phyloP scores from a whole-genome alignment of 75 land plant genomes.

The Adiantum capillusveneris region DNA sequence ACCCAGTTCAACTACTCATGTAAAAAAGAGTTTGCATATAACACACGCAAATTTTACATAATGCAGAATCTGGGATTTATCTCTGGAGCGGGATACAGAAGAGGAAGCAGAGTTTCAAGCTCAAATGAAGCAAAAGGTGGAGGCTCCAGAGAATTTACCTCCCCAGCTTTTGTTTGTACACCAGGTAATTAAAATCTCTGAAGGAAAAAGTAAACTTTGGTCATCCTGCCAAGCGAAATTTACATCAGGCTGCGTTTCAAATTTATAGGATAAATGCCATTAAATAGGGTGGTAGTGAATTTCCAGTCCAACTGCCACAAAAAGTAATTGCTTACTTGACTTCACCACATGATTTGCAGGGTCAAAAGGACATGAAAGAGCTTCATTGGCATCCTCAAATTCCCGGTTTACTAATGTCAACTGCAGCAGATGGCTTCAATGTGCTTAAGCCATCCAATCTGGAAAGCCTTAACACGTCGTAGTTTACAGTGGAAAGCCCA shows the following conservation, averaged over 20 bases:
- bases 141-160: conserved; percentile 76
- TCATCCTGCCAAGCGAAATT: too few species aligned
- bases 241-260: too few species aligned
- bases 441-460: conserved; percentile 68
- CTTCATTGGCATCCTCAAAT: conserved; percentile 94
- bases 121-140: conserved; percentile 47
- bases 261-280: too few species aligned
- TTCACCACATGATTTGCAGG: too few species aligned
- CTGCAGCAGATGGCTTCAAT: conserved; percentile 90
- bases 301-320: too few species aligned
- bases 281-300: too few species aligned
- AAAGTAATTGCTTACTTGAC: too few species aligned
- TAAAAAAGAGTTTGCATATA: too few species aligned
- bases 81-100: conserved; percentile 86
- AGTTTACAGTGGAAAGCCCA: too few species aligned
- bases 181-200: too few species aligned
- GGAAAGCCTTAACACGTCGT: conserved; percentile 11
- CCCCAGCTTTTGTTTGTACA: conserved; percentile 91
- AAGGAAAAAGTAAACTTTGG: too few species aligned
- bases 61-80: conserved; percentile 89
- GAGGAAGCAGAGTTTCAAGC: conserved; percentile 88
- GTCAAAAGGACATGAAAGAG: conserved; percentile 92
- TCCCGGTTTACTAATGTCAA: conserved; percentile 78
- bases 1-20: too few species aligned
- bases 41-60: conserved; percentile 2